Evolutionary conservation across 2,329 filamentous ascomycete species (phyloP).

Genomic region (Colletotrichum sp.): DNA sequence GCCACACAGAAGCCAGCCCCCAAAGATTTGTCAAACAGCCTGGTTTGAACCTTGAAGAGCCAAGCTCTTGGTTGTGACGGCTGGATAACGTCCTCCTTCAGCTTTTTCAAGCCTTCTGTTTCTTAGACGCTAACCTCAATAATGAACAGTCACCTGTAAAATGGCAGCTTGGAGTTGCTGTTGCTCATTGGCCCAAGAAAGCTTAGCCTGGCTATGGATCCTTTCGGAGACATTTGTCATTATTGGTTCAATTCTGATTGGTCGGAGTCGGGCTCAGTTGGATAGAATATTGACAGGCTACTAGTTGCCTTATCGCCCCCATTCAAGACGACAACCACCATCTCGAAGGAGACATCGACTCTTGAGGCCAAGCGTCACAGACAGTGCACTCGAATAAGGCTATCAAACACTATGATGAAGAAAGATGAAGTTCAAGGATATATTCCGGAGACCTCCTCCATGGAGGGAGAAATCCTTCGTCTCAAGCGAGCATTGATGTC

Average conservation of each 20-base stretch:
- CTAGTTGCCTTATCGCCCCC: neutral
- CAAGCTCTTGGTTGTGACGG: neutral
- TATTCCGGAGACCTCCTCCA: neutral
- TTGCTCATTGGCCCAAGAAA: neutral
- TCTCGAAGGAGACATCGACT: neutral
- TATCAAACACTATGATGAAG: neutral
- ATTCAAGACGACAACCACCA: neutral
- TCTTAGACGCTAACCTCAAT: neutral
- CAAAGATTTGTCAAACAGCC: neutral
- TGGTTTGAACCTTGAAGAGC: neutral
- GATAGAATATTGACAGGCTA: neutral
- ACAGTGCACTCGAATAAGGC: neutral
- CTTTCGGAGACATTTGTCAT: neutral
- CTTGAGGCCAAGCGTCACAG: neutral
- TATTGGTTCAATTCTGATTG: neutral
- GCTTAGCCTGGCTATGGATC: neutral
- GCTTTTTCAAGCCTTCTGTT: neutral
- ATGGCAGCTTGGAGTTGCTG: neutral
- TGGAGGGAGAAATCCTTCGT: neutral
- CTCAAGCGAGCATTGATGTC: neutral
- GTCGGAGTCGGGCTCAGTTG: neutral
- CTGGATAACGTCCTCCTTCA: neutral
- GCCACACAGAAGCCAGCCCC: neutral
- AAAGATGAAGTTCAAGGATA: neutral
- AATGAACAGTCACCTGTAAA: neutral